A percentile compares a stretch with the other conserved stretches of the same genome.
These are phyloP conservation scores for Cyclotella cryptica DNA, from an alignment of 108 stramenopile species.

Conservation along the genomic window DNA sequence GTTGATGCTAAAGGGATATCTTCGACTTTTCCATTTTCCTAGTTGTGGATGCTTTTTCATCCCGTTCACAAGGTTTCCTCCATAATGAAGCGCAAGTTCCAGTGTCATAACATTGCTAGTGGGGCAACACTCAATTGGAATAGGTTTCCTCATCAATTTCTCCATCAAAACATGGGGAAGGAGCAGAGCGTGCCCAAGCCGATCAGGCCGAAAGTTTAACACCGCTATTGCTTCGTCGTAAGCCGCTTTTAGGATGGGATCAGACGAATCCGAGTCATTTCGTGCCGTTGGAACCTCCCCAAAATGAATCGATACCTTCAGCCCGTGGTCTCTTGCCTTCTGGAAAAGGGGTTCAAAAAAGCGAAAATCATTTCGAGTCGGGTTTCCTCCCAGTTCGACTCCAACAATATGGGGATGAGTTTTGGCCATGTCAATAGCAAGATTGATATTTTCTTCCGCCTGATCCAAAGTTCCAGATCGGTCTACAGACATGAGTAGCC, in stretches of 20 bases:
- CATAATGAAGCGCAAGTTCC: conserved; percentile 56
- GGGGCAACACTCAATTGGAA: conserved; percentile 81
- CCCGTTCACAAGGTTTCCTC: conserved; percentile 63
- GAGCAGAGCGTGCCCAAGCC: conserved; percentile 75
- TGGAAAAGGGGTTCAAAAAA: conserved; percentile 63
- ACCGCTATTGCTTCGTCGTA: conserved; percentile 48
- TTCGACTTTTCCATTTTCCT: conserved; percentile 44
- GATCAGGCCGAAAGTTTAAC: conserved; percentile 67
- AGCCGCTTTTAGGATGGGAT: conserved; percentile 3
- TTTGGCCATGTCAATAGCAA: conserved; percentile 60
- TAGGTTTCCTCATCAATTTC: conserved; percentile 25
- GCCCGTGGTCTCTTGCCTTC: conserved; percentile 57
- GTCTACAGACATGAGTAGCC: conserved; percentile 80
- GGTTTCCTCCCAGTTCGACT: conserved; percentile 93
- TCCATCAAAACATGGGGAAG: conserved; percentile 52
- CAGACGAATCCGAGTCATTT: neutral
- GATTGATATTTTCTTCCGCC: conserved; percentile 60
- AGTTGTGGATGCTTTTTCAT: conserved; percentile 65
- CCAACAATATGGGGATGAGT: conserved; percentile 69
- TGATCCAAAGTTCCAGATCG: conserved; percentile 52
- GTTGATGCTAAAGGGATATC: conserved; percentile 61
- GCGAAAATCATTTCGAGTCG: conserved; percentile 59
- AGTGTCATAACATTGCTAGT: conserved; percentile 85
- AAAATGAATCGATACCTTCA: conserved; percentile 79
- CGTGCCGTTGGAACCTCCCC: conserved; percentile 63